phyloP scores from a whole-genome alignment of 768 basidiomycete genomes.

The Lentinula lateritia region DNA sequence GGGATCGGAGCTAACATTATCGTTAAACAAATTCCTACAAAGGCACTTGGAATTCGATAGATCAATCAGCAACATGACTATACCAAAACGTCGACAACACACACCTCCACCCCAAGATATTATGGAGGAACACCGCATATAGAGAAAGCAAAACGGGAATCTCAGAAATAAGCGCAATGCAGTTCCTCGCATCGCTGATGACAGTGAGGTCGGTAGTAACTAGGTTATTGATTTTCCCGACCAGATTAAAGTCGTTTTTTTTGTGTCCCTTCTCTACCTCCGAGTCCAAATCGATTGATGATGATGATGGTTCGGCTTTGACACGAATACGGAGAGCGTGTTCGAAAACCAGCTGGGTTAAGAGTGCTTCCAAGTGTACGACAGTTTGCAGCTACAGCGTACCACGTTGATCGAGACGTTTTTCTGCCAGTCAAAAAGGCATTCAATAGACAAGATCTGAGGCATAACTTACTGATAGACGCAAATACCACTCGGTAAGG shows the following conservation, averaged over 20 bases:
- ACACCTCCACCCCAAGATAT: slow-evolving; percentile 15
- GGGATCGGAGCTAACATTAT: slow-evolving; percentile 38
- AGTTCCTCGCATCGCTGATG: slow-evolving; percentile 7
- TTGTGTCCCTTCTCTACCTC: slow-evolving; percentile 9
- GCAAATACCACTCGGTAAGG: slow-evolving; percentile 36
- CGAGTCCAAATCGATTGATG: background rate
- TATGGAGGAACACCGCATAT: slow-evolving; percentile 17
- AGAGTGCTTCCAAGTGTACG: slow-evolving; percentile 8
- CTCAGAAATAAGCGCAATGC: slow-evolving; percentile 4
- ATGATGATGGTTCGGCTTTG: background rate
- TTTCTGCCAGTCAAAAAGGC: too few relatives aligned
- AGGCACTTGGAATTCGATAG: slow-evolving; percentile 18
- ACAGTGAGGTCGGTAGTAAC: slow-evolving; percentile 41
- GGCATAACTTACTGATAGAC: slow-evolving; percentile 10
- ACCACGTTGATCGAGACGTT: too few relatives aligned
- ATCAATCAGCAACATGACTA: background rate
- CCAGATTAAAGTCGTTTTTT: slow-evolving; percentile 23
- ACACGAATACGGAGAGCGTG: slow-evolving; percentile 31
- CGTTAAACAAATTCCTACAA: slow-evolving; percentile 39
- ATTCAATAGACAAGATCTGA: background rate
- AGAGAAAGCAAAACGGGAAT: slow-evolving; percentile 2
- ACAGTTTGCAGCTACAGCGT: background rate
- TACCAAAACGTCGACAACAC: background rate
- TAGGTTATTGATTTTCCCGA: slow-evolving; percentile 54
- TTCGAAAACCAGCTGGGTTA: slow-evolving; percentile 10